These are phyloP conservation scores for Kickxella alabastrina DNA, from an alignment of 192 early-diverging fungal species.

Conservation along the genomic window DNA sequence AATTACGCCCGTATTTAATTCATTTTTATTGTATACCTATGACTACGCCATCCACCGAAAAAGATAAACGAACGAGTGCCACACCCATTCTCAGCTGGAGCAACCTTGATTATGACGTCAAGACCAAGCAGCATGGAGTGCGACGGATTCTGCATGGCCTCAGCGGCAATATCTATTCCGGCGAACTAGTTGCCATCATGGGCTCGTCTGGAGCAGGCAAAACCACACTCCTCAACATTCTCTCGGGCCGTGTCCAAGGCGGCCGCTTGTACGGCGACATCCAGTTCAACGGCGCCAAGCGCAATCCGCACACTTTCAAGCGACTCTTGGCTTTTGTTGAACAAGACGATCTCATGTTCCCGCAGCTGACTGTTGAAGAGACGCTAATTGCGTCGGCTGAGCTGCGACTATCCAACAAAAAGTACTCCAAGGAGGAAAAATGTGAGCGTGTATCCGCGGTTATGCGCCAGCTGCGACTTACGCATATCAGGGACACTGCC, in stretches of 20 bases:
- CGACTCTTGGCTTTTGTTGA: slow-evolving; percentile 17
- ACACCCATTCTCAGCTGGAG: slow-evolving; percentile 16
- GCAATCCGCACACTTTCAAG: slow-evolving; percentile 8
- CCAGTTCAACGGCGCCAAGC: slow-evolving; percentile 37
- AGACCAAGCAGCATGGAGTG: slow-evolving; percentile 5
- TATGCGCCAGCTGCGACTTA: slow-evolving; percentile 55
- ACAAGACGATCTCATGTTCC: slow-evolving; percentile 35
- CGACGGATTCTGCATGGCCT: slow-evolving; percentile 56
- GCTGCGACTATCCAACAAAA: slow-evolving; percentile 53
- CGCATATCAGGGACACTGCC: slow-evolving; percentile 49
- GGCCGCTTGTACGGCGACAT: slow-evolving; percentile 25
- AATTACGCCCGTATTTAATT: too few relatives aligned
- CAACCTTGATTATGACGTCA: slow-evolving; percentile 18
- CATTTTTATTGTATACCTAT: neutral
- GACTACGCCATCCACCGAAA: neutral
- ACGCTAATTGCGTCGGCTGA: slow-evolving; percentile 62
- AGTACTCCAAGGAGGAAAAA: slow-evolving; percentile 42
- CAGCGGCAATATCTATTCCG: slow-evolving; percentile 59
- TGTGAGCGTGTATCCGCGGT: slow-evolving; percentile 54
- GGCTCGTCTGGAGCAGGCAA: slow-evolving; percentile 86
- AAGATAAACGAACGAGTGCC: neutral
- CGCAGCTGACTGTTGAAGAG: slow-evolving; percentile 62
- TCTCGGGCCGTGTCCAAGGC: slow-evolving; percentile 19
- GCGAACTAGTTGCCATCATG: slow-evolving; percentile 75
- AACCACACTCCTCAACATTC: slow-evolving; percentile 67